These are phyloP conservation scores for Staphylotrichum tortipilum DNA, from an alignment of 495 filamentous ascomycete species.

Conservation along the genomic window DNA sequence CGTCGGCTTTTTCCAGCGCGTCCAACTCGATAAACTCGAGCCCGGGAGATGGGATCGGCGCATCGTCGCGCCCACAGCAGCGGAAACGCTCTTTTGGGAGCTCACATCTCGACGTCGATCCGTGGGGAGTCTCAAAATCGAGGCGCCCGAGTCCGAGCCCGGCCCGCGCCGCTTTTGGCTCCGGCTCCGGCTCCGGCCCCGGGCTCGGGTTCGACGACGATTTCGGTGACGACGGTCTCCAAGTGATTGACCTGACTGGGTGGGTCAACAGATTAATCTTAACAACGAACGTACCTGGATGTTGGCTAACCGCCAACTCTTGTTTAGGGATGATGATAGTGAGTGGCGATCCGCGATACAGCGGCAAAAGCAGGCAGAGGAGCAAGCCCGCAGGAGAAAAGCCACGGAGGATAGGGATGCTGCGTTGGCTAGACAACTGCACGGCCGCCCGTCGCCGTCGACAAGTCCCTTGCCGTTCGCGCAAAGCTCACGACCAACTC, in stretches of 20 bases:
- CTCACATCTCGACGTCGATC: slow-evolving; percentile 14
- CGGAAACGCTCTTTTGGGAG: slow-evolving; percentile 32
- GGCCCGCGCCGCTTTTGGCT: not conserved
- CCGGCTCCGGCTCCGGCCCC: too few relatives aligned
- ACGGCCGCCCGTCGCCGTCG: not conserved
- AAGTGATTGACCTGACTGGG: slow-evolving; percentile 26
- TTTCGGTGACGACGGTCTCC: slow-evolving; percentile 2
- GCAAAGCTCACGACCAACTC: not conserved
- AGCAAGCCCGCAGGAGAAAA: slow-evolving; percentile 10
- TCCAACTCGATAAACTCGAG: slow-evolving; percentile 5
- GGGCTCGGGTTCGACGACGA: too few relatives aligned
- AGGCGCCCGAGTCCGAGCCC: slow-evolving; percentile 24
- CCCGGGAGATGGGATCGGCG: not conserved
- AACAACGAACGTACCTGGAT: not conserved
- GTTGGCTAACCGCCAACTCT: not conserved
- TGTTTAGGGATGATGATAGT: slow-evolving; percentile 11
- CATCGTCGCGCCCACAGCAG: slow-evolving; percentile 1
- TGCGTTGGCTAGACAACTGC: slow-evolving; percentile 9
- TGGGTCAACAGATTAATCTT: slow-evolving; percentile 5
- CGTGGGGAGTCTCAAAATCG: slow-evolving; percentile 20
- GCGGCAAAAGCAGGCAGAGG: slow-evolving; percentile 10
- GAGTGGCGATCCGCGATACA: not conserved
- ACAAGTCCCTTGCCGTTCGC: not conserved
- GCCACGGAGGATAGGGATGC: slow-evolving; percentile 11
- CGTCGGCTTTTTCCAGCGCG: slow-evolving; percentile 7